phyloP scores from a whole-genome alignment of 1,284 basidiomycete genomes.

The Wallemia hederae region DNA sequence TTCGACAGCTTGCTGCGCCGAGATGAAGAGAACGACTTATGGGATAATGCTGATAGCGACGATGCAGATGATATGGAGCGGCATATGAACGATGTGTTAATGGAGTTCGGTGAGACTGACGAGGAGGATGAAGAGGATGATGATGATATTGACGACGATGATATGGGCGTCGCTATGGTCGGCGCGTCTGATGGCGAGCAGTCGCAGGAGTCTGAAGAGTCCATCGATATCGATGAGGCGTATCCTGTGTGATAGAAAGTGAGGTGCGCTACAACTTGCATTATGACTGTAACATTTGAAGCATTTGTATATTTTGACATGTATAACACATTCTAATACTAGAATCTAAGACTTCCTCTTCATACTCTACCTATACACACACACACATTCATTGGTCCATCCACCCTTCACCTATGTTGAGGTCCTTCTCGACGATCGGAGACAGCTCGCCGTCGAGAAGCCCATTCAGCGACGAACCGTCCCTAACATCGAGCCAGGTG shows the following conservation, averaged over 20 bases:
- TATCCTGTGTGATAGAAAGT: background rate
- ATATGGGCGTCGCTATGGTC: background rate
- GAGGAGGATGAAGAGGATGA: background rate
- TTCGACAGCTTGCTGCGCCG: background rate
- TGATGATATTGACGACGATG: background rate
- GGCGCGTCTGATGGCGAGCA: background rate
- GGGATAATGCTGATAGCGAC: background rate
- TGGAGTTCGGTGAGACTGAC: too few relatives aligned
- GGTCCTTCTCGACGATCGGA: conserved; percentile 8
- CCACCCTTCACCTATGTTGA: conserved; percentile 8
- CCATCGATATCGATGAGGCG: background rate
- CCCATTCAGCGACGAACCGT: conserved; percentile 29
- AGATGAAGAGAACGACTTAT: background rate
- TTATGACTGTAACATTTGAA: too few relatives aligned
- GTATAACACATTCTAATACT: too few relatives aligned
- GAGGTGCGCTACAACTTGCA: too few relatives aligned
- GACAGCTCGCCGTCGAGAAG: conserved; percentile 38
- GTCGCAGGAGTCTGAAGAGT: background rate
- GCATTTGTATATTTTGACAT: too few relatives aligned
- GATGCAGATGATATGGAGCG: background rate
- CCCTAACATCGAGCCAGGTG: conserved; percentile 46
- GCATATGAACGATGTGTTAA: background rate
- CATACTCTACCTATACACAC: background rate
- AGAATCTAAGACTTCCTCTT: too few relatives aligned
- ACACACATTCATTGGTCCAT: background rate